Evolutionary conservation across 2,329 filamentous ascomycete genomes (phyloP), one percentile per base, ranked within the genome.

Genomic region (Blumeriella jaapii): DNA sequence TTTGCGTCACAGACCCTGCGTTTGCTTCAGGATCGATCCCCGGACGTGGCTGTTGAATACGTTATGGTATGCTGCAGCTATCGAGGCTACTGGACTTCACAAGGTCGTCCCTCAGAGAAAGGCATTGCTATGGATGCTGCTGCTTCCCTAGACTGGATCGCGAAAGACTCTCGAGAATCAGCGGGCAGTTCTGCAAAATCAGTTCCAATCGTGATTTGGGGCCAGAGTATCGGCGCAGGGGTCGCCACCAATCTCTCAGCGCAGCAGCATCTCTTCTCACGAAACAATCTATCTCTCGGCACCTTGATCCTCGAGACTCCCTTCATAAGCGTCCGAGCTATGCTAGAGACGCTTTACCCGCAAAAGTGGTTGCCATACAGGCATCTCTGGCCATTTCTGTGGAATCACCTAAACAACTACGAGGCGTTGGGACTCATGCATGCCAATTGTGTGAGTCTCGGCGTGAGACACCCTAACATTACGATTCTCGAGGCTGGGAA

Each of bases 361-460:
- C 79, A 86, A 48, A 81, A 71, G 47, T 87, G 82, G 80, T 61
- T 87, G 5, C 82, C 82, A 0, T 89, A 89, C 54, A 69, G 71
- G 29, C 75, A 87, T 52, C 63, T 89, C 0, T 74, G 74, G 64
- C 78, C 78, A 0, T 86, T 87, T 51, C 62, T 87, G 8, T 67
- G 79, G 46, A 86, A 69, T 40, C 68, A 71, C 25, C 57, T 76
- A 22, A 67, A 76, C 44, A 73, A 63, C 44, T 67, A 58, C 59
- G 52, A 58, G 34, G 74, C 74, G 41, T 44, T 76, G 18, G 60
- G 55, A 3, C 34, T 53, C 17, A 62, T 75, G 20, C 55, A 59
- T 6, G 43, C 54, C 22, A 47, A 29, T 4, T 31, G 45, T 5
- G 50, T 57, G 47, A 39, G 38, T 32, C 47, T 44, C 35, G 49